phyloP scores from a whole-genome alignment of 2,329 filamentous ascomycete species.

The Xylaria sp. region DNA sequence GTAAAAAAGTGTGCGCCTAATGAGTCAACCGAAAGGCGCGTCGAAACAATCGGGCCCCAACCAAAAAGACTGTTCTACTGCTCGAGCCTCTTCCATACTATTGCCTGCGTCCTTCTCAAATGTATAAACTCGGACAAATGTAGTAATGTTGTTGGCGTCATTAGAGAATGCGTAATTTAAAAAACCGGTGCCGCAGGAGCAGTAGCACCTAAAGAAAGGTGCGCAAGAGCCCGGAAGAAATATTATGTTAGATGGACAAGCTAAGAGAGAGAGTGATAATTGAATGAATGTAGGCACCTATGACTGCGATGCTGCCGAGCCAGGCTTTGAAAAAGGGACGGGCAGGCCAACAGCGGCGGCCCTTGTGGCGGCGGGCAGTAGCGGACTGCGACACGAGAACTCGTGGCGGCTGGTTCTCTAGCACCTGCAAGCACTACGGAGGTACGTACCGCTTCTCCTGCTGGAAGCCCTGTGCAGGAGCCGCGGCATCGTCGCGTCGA shows the following conservation, averaged over 20 bases:
- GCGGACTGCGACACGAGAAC: slow-evolving; percentile 9
- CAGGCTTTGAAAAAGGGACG: background rate
- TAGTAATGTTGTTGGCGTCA: too few species aligned
- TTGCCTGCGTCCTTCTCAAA: too few species aligned
- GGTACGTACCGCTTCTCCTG: slow-evolving; percentile 31
- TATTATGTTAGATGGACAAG: too few species aligned
- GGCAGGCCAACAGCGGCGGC: slow-evolving; percentile 11
- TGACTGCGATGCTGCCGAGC: slow-evolving; percentile 2
- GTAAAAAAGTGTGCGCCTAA: background rate
- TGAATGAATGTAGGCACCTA: background rate
- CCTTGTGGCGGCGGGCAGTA: slow-evolving; percentile 17
- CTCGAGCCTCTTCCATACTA: background rate
- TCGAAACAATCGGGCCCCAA: background rate
- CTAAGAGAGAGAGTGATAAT: background rate
- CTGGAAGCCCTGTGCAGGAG: slow-evolving; percentile 19
- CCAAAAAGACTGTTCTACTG: background rate
- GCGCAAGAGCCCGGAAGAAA: too few species aligned
- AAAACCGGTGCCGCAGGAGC: too few species aligned
- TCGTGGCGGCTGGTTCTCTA: slow-evolving; percentile 16
- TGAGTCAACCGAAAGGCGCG: background rate
- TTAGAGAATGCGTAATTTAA: too few species aligned
- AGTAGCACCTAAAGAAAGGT: too few species aligned
- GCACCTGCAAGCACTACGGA: slow-evolving; percentile 29
- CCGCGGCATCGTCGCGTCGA: slow-evolving; percentile 22
- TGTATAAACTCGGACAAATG: too few species aligned